These are phyloP conservation scores for Talaromyces sp. DNA, from an alignment of 2,329 filamentous ascomycete species.

Conservation along the genomic window DNA sequence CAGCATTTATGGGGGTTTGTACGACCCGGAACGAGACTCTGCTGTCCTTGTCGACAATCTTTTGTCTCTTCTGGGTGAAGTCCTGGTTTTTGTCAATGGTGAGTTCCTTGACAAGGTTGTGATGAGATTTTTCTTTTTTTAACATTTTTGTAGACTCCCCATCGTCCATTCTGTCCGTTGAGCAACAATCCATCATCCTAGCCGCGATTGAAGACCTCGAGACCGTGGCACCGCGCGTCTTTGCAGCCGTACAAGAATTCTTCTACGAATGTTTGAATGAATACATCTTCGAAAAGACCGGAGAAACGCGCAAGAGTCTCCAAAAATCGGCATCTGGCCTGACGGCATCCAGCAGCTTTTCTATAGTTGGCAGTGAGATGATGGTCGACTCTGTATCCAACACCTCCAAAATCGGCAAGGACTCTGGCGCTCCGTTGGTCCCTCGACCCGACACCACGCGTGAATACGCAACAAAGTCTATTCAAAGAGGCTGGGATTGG, in stretches of 20 bases:
- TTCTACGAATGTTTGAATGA: constrained; percentile 70
- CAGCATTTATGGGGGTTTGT: constrained; percentile 85
- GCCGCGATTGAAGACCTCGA: constrained; percentile 75
- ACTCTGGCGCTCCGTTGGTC: constrained; percentile 46
- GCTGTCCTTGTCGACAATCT: constrained; percentile 87
- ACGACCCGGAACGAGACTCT: constrained; percentile 72
- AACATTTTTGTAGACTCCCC: constrained; percentile 41
- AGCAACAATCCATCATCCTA: constrained; percentile 69
- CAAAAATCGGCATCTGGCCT: constrained; percentile 55
- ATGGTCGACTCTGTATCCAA: constrained; percentile 50
- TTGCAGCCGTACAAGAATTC: constrained; percentile 70
- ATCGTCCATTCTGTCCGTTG: constrained; percentile 56
- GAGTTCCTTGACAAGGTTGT: constrained; percentile 16
- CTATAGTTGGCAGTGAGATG: constrained; percentile 63
- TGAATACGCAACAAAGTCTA: constrained; percentile 16
- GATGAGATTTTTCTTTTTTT: not conserved
- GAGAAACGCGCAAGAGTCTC: constrained; percentile 41
- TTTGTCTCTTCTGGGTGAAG: constrained; percentile 76
- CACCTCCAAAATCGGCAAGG: constrained; percentile 10
- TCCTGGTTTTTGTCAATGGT: constrained; percentile 67
- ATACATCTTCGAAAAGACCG: constrained; percentile 34
- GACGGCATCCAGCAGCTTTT: constrained; percentile 57
- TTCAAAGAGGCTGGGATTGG: constrained; percentile 68
- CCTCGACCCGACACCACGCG: constrained; percentile 20
- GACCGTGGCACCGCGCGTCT: constrained; percentile 68